Base-by-base conservation (phyloP, 2,329 filamentous ascomycete genomes). In the Teratosphaeria destructans region DNA sequence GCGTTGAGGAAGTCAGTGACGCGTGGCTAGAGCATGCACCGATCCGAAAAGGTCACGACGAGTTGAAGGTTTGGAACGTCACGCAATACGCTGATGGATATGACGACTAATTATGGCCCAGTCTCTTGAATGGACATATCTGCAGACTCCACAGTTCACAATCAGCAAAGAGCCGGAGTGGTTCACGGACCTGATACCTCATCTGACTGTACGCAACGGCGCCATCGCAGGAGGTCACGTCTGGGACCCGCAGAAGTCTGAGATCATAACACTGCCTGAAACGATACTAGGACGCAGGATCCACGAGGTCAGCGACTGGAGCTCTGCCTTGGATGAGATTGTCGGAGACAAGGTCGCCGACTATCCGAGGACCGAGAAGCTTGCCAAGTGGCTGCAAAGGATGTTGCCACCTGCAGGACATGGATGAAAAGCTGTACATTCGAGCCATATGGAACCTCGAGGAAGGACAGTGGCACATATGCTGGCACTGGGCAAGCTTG, bases 141-240 rank as follows among this genome's bases (percentile, higher is more conserved):
- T 83, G 2, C 91, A 96, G 75, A 96, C 92, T 1, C 92, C 92
- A 1, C 86, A 86, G 59, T 96, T 96, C 72, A 84, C 81, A 58
- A 60, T 68, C 43, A 61, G 60, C 3, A 65, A 59, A 2, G 60
- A 61, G 32, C 47, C 59, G 23, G 62, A 64, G 11, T 53, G 49
- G 43, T 52, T 55, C 8, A 14, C 52, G 5, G 54, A 57, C 34
- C 10, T 60, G 23, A 35, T 63, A 49, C 32, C 71, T 19, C 66
- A 70, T 11, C 59, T 73, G 5, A 67, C 68, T 12, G 72, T 71
- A 74, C 86, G 43, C 81, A 80, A 62, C 77, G 84, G 63, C 77
- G 84, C 52, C 79, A 88, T 73, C 76, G 82, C 59, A 75, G 85
- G 59, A 37, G 63, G 70, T 27, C 58, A 60, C 52, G 73, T 72